Evolutionary conservation across 805 yeast species (phyloP), one percentile per base, ranked within the genome.

Genomic region (Wickerhamomyces mucosus): DNA sequence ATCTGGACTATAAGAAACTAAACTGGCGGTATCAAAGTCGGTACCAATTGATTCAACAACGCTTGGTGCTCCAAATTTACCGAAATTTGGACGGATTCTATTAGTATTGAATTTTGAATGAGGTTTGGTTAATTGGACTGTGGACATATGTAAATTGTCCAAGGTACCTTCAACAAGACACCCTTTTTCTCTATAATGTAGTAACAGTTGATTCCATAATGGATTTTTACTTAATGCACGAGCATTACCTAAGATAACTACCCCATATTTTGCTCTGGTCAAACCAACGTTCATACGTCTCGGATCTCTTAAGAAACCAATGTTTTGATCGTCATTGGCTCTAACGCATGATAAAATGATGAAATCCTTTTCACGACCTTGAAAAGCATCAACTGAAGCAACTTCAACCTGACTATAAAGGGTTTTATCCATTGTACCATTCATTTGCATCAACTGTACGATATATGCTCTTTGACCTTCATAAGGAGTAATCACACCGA

Each of bases 321-420:
- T 80, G 9, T 72, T 69, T 38, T 75, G 78, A 33, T 65, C 66
- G 18, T 73, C 77, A 50, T 85, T 85, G 17, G 94, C 80, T 45
- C 96, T 66, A 20, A 85, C 95, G 47, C 92, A 73, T 4, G 92
- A 75, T 38, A 85, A 61, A 15, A 86, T 67, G 24, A 85, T 78
- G 35, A 75, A 78, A 46, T 81, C 86, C 57, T 83, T 85, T 47
- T 84, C 95, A 45, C 94, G 67, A 19, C 95, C 95, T 56, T 85
- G 95, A 60, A 85, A 85, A 2, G 95, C 92, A 55, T 85, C 96
- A n/a, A 85, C 80, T n/a, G 94, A 81, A 6, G 92, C 85, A 18
- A 88, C 86, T 57, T 88, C 96, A 28, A 88, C 80, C 32, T 72
- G 75, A 30, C 65, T 54, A 51, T 84, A 84, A 21, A 71, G 55